Evolutionary conservation across 345 rosid genomes (phyloP).

Genomic region (Ricinus communis): DNA sequence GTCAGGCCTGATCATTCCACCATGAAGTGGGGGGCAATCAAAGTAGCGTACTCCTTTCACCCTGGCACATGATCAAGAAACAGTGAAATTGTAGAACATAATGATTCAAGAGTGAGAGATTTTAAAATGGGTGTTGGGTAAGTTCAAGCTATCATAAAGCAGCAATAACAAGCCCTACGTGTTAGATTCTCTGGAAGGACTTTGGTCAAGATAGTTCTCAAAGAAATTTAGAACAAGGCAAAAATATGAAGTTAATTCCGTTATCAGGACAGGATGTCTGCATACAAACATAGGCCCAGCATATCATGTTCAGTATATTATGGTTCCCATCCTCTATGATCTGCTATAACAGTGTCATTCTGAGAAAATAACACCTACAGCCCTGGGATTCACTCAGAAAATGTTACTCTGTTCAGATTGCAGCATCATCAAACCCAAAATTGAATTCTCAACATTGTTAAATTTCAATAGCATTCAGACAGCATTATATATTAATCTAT

Average conservation of each 20-base stretch:
- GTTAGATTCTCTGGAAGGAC: neutral
- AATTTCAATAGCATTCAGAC: neutral
- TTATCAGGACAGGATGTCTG: too few relatives aligned
- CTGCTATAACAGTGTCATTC: too few relatives aligned
- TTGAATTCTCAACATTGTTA: neutral
- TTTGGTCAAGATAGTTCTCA: neutral
- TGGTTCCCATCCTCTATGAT: too few relatives aligned
- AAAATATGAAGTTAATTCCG: too few relatives aligned
- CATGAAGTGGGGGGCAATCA: conserved; percentile 72
- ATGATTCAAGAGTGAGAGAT: neutral
- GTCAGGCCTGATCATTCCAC: conserved; percentile 84
- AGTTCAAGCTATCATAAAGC: neutral
- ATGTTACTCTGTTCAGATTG: neutral
- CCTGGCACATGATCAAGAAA: conserved; percentile 39
- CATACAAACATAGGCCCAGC: too few relatives aligned
- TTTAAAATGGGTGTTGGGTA: neutral
- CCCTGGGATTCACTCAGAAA: neutral
- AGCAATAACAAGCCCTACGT: too few relatives aligned
- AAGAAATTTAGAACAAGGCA: too few relatives aligned
- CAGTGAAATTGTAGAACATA: neutral
- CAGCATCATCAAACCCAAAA: neutral
- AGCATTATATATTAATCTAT: too few relatives aligned
- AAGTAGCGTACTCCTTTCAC: conserved; percentile 78
- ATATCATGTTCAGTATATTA: too few relatives aligned
- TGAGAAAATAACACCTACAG: too few relatives aligned